Conservation (phyloP, 179 eudicot species). For the Actinidia arguta region DNA sequence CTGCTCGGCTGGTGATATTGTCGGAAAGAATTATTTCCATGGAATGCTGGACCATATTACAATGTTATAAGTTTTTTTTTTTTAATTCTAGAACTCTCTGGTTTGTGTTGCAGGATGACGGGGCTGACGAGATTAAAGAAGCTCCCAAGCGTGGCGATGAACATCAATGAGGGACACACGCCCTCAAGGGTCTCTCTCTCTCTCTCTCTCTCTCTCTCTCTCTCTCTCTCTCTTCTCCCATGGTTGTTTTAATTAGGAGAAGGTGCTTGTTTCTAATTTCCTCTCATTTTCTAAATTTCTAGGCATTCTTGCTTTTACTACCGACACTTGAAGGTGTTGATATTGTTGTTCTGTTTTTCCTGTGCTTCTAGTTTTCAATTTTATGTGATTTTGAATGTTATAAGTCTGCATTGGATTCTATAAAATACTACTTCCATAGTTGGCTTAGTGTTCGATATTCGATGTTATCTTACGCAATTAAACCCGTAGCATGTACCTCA, state of each 20-base stretch:
- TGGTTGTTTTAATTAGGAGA: slow-evolving; percentile 19
- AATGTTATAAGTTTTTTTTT: not conserved
- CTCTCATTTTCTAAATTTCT: not conserved
- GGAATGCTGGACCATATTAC: not conserved
- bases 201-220: no score
- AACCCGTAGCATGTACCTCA: no score
- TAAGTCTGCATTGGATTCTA: not conserved
- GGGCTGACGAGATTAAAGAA: slow-evolving; percentile 27
- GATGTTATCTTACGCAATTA: no score
- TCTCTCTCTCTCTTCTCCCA: slow-evolving; percentile 4
- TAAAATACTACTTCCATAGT: not conserved
- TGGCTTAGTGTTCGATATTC: no score
- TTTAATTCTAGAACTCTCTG: not conserved
- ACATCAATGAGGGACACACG: not conserved
- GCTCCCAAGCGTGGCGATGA: slow-evolving; percentile 17
- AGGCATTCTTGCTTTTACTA: slow-evolving; percentile 1
- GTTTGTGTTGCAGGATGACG: slow-evolving; percentile 25
- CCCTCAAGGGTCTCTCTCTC: not conserved
- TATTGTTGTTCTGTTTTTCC: not conserved
- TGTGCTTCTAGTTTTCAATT: slow-evolving; percentile 8
- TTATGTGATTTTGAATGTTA: not conserved
- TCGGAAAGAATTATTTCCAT: not conserved
- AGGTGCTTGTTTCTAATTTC: slow-evolving; percentile 12
- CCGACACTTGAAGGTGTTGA: not conserved
- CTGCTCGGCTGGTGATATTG: not conserved